Evolutionary conservation across 2,329 filamentous ascomycete genomes (phyloP).

Genomic region (Pestalotiopsis sp.): DNA sequence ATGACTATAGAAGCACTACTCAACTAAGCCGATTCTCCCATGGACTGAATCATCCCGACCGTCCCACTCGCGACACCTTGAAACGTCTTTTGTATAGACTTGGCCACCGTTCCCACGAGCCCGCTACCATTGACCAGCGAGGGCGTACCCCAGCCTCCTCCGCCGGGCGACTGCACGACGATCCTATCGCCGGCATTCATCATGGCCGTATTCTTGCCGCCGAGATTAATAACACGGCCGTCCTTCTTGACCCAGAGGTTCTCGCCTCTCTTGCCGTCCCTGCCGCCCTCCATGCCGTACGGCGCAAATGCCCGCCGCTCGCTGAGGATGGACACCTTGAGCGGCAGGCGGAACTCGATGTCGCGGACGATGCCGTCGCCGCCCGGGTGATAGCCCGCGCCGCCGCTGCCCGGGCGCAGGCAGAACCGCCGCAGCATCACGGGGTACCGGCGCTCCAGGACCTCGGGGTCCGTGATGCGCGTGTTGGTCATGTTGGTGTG

Average conservation of each 20-base stretch:
- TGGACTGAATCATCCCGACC: conserved; percentile 10
- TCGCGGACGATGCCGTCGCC: conserved; percentile 4
- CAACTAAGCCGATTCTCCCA: conserved; percentile 10
- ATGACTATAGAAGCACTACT: background rate
- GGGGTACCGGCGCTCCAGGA: conserved; percentile 29
- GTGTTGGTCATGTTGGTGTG: conserved; percentile 38
- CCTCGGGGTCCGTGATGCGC: conserved; percentile 34
- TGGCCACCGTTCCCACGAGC: background rate
- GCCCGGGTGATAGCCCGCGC: background rate
- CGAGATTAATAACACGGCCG: conserved; percentile 19
- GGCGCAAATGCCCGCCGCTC: conserved; percentile 1
- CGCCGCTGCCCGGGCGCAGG: background rate
- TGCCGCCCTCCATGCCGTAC: conserved; percentile 8
- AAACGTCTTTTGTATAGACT: conserved; percentile 1
- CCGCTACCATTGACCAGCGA: background rate
- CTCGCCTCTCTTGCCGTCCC: conserved; percentile 1
- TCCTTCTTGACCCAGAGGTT: conserved; percentile 13
- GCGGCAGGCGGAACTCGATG: background rate
- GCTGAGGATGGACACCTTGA: conserved; percentile 7
- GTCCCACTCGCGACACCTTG: conserved; percentile 9
- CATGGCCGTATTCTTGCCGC: conserved; percentile 19
- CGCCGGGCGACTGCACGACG: conserved; percentile 21
- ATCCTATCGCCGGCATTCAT: conserved; percentile 21
- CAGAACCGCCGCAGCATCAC: conserved; percentile 13
- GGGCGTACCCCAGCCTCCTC: conserved; percentile 21